A percentile compares a stretch with the other conserved stretches of the same genome.
These are phyloP conservation scores for Talaromyces sp. DNA, from an alignment of 2,329 filamentous ascomycete species.

Conservation along the genomic window DNA sequence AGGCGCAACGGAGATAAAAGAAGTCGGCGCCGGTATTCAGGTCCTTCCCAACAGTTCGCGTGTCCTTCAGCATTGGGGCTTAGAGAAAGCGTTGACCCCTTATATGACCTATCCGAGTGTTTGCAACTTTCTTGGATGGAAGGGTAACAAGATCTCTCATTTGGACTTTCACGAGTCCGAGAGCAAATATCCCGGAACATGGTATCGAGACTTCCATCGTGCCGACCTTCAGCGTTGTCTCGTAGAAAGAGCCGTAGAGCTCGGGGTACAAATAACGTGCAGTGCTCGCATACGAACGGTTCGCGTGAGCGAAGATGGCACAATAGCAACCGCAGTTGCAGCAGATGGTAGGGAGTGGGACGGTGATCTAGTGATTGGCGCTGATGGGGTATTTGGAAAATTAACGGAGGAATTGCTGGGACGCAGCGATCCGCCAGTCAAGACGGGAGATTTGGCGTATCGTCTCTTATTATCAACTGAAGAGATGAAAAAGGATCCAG, in stretches of 20 bases:
- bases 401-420: not conserved
- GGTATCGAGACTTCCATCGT: slow-evolving; percentile 47
- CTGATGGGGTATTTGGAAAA: not conserved
- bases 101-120: slow-evolving; percentile 19
- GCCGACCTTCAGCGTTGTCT: slow-evolving; percentile 42
- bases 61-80: slow-evolving; percentile 26
- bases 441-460: slow-evolving; percentile 6
- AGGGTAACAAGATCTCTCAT: slow-evolving; percentile 27
- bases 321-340: slow-evolving; percentile 36
- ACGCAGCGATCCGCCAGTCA: not conserved
- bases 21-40: slow-evolving; percentile 33
- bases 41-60: slow-evolving; percentile 29
- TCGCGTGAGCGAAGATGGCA: slow-evolving; percentile 28
- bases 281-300: slow-evolving; percentile 46
- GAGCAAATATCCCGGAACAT: slow-evolving; percentile 28
- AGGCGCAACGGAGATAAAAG: slow-evolving; percentile 35
- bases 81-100: slow-evolving; percentile 31
- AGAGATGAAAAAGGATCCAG: not conserved
- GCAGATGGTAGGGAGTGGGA: slow-evolving; percentile 22
- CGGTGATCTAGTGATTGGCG: not conserved
- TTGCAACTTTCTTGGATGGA: slow-evolving; percentile 37
- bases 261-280: slow-evolving; percentile 39
- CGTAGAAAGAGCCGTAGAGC: not conserved
- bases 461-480: not conserved
- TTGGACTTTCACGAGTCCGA: slow-evolving; percentile 36